Conservation (phyloP, 169 alveolate genomes). For the Blepharisma undulans region DNA sequence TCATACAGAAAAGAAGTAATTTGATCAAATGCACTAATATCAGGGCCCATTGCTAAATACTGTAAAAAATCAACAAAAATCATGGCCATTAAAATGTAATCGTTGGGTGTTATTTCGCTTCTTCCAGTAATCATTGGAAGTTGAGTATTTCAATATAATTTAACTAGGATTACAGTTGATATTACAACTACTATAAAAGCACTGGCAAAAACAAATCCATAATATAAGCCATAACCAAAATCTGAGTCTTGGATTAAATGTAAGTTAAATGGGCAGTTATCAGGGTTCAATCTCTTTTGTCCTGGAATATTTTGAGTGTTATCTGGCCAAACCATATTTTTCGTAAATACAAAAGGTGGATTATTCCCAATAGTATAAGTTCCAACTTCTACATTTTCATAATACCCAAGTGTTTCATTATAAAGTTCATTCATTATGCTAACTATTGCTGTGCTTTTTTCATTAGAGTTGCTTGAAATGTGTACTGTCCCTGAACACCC, state of each 20-base stretch:
- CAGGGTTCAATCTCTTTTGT: neutral
- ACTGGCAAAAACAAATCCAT: neutral
- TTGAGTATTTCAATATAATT: neutral
- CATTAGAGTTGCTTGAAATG: neutral
- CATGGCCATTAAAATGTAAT: neutral
- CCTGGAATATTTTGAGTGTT: neutral
- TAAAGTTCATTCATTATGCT: neutral
- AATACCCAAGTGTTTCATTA: neutral
- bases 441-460: neutral
- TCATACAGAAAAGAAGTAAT: neutral
- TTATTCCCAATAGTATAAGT: too few relatives aligned
- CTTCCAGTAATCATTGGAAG: neutral
- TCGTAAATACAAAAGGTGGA: neutral
- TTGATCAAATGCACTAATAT: neutral
- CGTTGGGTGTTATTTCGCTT: neutral
- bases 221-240: neutral
- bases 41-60: slow-evolving; percentile 1
- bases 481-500: slow-evolving; percentile 11
- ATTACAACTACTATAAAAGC: neutral
- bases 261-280: neutral
- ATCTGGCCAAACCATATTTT: neutral
- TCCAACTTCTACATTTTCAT: neutral
- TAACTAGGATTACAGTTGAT: neutral
- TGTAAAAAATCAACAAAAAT: neutral
- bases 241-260: too few relatives aligned